These are phyloP conservation scores for Helicostylum pulchrum DNA, from an alignment of 192 early-diverging fungal genomes.

Conservation along the genomic window DNA sequence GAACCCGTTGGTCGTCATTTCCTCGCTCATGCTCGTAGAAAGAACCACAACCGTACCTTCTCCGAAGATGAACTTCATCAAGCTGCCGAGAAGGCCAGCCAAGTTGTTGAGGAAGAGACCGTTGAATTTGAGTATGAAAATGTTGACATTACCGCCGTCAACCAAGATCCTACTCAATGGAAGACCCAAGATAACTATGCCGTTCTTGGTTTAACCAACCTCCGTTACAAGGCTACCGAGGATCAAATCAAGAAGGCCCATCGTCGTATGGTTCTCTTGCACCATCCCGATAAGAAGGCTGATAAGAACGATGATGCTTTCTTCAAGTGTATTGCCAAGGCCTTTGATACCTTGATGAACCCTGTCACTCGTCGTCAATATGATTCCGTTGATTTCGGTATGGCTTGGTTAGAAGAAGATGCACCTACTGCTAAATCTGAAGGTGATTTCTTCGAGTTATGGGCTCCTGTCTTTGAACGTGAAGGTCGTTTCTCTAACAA, in stretches of 20 bases:
- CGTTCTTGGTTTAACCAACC: slow-evolving; percentile 86
- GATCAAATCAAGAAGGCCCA: slow-evolving; percentile 91
- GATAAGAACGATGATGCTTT: slow-evolving; percentile 90
- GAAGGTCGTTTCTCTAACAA: slow-evolving; percentile 91
- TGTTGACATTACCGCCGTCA: slow-evolving; percentile 71
- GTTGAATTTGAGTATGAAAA: slow-evolving; percentile 81
- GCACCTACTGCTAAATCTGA: slow-evolving; percentile 73
- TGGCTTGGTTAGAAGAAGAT: slow-evolving; percentile 53
- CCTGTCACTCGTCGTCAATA: slow-evolving; percentile 86
- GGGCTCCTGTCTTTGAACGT: slow-evolving; percentile 78
- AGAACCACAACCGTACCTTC: slow-evolving; percentile 58
- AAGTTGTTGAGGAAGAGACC: slow-evolving; percentile 44
- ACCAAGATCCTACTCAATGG: slow-evolving; percentile 90
- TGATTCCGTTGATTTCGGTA: slow-evolving; percentile 92
- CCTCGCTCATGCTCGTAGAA: slow-evolving; percentile 58
- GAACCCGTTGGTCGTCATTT: slow-evolving; percentile 59
- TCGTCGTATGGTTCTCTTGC: slow-evolving; percentile 83
- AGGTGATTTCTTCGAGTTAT: slow-evolving; percentile 81
- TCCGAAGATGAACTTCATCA: slow-evolving; percentile 55
- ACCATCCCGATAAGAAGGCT: slow-evolving; percentile 99
- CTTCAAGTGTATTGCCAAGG: slow-evolving; percentile 96
- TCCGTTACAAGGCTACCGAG: slow-evolving; percentile 84
- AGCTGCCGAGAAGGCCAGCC: slow-evolving; percentile 42
- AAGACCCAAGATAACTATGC: slow-evolving; percentile 97
- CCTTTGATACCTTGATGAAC: slow-evolving; percentile 92